Percentiles rank a stretch among this genome's conserved stretches.
These are phyloP conservation scores for Boeremia exigua DNA, from an alignment of 2,329 filamentous ascomycete genomes.

Conservation along the genomic window DNA sequence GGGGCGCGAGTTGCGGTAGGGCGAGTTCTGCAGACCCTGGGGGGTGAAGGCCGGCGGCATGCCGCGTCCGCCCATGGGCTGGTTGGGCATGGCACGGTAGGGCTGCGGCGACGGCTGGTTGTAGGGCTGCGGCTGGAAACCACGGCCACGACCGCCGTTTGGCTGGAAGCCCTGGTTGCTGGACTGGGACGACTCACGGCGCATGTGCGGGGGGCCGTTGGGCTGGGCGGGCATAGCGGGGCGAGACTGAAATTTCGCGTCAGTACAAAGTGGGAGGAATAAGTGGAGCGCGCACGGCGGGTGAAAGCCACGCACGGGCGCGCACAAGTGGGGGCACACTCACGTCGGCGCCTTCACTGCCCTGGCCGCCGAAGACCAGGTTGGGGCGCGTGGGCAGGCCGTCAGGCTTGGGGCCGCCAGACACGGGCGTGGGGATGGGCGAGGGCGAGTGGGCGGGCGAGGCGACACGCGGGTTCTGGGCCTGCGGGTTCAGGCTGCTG, in stretches of 20 bases:
- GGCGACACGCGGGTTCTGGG: slow-evolving; percentile 72
- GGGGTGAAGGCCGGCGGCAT: slow-evolving; percentile 61
- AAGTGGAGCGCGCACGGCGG: slow-evolving; percentile 21
- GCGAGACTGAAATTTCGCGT: slow-evolving; percentile 63
- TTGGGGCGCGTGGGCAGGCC: slow-evolving; percentile 73
- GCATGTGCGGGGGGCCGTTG: slow-evolving; percentile 69
- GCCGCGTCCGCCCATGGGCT: slow-evolving; percentile 57
- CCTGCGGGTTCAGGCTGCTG: slow-evolving; percentile 59
- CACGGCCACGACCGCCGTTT: slow-evolving; percentile 59
- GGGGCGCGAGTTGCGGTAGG: slow-evolving; percentile 61
- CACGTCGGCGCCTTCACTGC: slow-evolving; percentile 74
- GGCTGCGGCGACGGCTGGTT: slow-evolving; percentile 63
- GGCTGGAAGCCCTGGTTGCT: slow-evolving; percentile 57
- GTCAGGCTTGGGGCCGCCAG: slow-evolving; percentile 82
- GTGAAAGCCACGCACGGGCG: slow-evolving; percentile 16
- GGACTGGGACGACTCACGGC: slow-evolving; percentile 86
- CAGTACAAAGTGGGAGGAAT: slow-evolving; percentile 15
- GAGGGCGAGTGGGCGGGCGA: slow-evolving; percentile 90
- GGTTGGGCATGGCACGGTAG: slow-evolving; percentile 59
- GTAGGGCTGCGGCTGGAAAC: slow-evolving; percentile 54
- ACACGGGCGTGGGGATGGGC: slow-evolving; percentile 89
- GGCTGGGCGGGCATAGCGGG: slow-evolving; percentile 63
- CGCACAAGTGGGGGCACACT: slow-evolving; percentile 49
- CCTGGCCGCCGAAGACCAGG: slow-evolving; percentile 82
- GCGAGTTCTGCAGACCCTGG: slow-evolving; percentile 62